phyloP scores from a whole-genome alignment of 2,329 filamentous ascomycete species.

The Metarhizium humberi region DNA sequence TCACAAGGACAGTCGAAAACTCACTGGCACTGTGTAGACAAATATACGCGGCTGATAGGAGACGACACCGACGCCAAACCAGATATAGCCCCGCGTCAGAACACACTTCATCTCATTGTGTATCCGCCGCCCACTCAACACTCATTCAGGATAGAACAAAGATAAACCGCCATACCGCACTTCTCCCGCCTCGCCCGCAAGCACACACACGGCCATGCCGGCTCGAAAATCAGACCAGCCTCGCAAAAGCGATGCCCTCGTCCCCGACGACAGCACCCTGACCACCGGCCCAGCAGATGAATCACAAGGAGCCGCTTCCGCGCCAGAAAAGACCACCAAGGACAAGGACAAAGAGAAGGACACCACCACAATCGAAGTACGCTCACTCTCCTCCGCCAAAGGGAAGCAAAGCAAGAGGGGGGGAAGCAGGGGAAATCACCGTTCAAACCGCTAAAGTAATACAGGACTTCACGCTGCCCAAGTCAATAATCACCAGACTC shows the following conservation, averaged over 20 bases:
- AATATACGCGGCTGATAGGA: too few species aligned
- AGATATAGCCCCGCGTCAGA: too few species aligned
- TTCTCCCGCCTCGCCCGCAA: too few species aligned
- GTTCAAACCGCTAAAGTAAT: neutral
- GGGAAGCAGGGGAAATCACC: too few species aligned
- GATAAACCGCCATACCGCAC: too few species aligned
- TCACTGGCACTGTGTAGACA: too few species aligned
- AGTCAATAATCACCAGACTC: constrained; percentile 70
- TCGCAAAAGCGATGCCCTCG: constrained; percentile 37
- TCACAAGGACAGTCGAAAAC: too few species aligned
- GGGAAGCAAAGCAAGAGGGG: neutral
- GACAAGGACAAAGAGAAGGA: constrained; percentile 26
- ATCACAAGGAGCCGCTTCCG: neutral
- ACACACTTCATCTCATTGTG: too few species aligned
- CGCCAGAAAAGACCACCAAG: constrained; percentile 13
- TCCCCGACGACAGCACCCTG: constrained; percentile 26
- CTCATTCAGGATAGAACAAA: too few species aligned
- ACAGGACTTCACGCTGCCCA: constrained; percentile 69
- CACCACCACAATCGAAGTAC: constrained; percentile 44
- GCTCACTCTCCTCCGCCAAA: neutral
- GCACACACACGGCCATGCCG: constrained; percentile 33
- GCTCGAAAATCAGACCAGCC: constrained; percentile 42
- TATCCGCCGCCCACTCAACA: too few species aligned
- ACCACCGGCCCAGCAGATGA: constrained; percentile 5
- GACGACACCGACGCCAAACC: too few species aligned